These are phyloP conservation scores for Jamesozyma spencerorum DNA, from an alignment of 805 yeast species.

Conservation along the genomic window DNA sequence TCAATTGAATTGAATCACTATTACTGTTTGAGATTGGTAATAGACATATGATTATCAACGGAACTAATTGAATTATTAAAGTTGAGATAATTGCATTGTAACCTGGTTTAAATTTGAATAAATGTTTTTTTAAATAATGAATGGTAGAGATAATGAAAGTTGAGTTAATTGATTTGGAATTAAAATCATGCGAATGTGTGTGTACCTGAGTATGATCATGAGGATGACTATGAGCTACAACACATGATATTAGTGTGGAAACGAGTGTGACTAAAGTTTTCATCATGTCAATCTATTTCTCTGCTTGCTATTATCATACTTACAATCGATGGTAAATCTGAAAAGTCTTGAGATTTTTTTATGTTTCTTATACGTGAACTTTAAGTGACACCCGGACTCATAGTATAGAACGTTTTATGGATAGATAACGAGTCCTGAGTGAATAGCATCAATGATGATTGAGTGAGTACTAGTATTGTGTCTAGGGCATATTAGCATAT, in stretches of 20 bases:
- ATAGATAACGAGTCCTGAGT: too few species aligned
- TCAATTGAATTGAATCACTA: background rate
- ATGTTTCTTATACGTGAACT: too few species aligned
- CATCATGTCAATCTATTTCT: too few species aligned
- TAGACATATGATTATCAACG: constrained; percentile 45
- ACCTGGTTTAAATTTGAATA: constrained; percentile 34
- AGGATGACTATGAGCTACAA: constrained; percentile 2
- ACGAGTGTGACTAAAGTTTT: too few species aligned
- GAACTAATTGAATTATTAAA: constrained; percentile 54
- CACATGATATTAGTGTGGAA: too few species aligned
- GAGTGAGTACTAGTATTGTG: too few species aligned
- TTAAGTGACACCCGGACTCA: too few species aligned
- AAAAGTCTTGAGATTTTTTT: too few species aligned
- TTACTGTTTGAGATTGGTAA: constrained; percentile 34
- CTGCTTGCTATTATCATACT: background rate
- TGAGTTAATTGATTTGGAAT: background rate
- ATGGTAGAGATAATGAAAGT: background rate
- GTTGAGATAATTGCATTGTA: constrained; percentile 58
- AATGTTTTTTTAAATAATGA: constrained; percentile 7
- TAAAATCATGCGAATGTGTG: background rate
- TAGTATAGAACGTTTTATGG: too few species aligned
- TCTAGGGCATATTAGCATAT: too few species aligned
- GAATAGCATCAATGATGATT: too few species aligned
- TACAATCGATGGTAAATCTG: too few species aligned
- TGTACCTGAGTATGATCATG: constrained; percentile 3